Evolutionary conservation across 2,329 filamentous ascomycete species (phyloP).

Genomic region (Berkeleyomyces rouxiae): DNA sequence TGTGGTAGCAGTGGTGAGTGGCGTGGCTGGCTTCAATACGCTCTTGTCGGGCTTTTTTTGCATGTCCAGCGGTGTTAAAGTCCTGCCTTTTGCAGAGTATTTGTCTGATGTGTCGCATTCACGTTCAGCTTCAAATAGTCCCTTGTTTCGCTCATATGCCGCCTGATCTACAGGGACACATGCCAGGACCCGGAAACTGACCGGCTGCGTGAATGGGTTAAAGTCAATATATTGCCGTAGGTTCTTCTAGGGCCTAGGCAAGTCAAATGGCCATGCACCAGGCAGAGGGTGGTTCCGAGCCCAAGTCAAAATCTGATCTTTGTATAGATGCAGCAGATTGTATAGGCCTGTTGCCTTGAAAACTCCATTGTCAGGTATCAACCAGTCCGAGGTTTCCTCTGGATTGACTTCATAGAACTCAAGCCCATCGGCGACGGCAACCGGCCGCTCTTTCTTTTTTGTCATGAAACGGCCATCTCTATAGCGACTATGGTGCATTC

Average conservation of each 20-base stretch:
- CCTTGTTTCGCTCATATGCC: neutral
- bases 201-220: neutral
- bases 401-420: neutral
- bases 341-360: neutral
- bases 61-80: neutral
- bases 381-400: neutral
- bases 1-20: neutral
- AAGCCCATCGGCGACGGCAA: neutral
- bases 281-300: neutral
- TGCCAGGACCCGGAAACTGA: neutral
- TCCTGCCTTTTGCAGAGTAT: neutral
- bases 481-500: neutral
- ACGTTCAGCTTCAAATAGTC: neutral
- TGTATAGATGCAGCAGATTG: neutral
- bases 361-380: neutral
- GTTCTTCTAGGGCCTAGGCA: neutral
- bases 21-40: neutral
- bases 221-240: conserved; percentile 1
- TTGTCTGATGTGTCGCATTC: neutral
- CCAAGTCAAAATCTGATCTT: conserved; percentile 4
- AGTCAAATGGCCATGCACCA: neutral
- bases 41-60: neutral
- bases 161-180: neutral
- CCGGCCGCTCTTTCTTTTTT: neutral
- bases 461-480: neutral